These are phyloP conservation scores for Triglochin maritima DNA, from an alignment of 106 monocot genomes.

Conservation along the genomic window DNA sequence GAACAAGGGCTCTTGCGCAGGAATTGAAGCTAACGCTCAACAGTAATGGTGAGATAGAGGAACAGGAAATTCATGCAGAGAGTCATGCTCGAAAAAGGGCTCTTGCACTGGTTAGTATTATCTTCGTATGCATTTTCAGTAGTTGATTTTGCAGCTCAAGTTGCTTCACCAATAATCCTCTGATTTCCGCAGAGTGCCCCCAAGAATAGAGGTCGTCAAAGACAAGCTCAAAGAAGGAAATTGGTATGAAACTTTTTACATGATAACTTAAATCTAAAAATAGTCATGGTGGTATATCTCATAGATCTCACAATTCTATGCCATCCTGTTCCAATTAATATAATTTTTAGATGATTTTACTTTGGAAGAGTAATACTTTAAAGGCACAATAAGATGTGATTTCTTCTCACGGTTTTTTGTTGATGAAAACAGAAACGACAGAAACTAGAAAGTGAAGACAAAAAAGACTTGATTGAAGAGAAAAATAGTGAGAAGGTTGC, in stretches of 20 bases:
- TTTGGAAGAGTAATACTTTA: too few relatives aligned
- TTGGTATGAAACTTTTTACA: slow-evolving; percentile 13
- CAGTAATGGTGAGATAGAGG: slow-evolving; percentile 91
- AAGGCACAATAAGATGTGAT: too few relatives aligned
- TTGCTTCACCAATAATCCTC: neutral
- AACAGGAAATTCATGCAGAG: slow-evolving; percentile 88
- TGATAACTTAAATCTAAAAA: neutral
- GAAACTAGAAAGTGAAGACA: slow-evolving; percentile 1
- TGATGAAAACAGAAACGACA: neutral
- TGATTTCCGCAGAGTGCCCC: slow-evolving; percentile 31
- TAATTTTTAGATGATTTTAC: too few relatives aligned
- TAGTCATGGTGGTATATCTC: neutral
- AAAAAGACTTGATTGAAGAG: neutral
- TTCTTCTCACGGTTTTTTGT: too few relatives aligned
- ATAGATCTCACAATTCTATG: too few relatives aligned
- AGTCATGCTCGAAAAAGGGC: slow-evolving; percentile 72
- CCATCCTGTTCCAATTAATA: too few relatives aligned
- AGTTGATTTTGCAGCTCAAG: too few relatives aligned
- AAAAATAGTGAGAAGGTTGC: neutral
- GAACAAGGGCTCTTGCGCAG: slow-evolving; percentile 71
- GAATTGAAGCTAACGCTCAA: slow-evolving; percentile 77
- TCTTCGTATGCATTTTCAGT: neutral
- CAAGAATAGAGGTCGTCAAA: slow-evolving; percentile 44
- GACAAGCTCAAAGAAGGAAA: slow-evolving; percentile 45
- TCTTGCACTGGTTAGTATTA: slow-evolving; percentile 40